Evolutionary conservation across 2,329 filamentous ascomycete species (phyloP), one percentile per base, ranked within the genome.

Genomic region (Macrophomina pseudophaseolina): DNA sequence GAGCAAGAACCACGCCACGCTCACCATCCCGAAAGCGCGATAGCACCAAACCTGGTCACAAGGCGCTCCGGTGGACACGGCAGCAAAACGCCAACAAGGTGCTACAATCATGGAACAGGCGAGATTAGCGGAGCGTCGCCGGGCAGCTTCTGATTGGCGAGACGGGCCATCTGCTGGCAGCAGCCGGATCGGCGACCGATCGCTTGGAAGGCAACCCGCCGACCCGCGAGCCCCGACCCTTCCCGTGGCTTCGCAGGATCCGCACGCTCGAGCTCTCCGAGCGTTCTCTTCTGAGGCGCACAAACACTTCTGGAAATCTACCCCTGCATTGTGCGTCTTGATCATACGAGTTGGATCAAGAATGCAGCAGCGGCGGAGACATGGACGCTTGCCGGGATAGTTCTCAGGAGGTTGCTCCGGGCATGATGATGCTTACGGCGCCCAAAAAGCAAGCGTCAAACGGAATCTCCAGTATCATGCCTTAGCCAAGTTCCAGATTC

Each of bases 211-310:
- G 12, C 18, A 4, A 40, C 42, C 54, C 54, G 38, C 16, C 53
- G 18, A 58, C 35, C 54, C 54, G 54, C 54, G 18, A n/a, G n/a
- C 54, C 54, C n/a, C 38, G n/a, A 38, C 38, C 52, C 33, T 54
- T 44, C 54, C 53, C 35, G 35, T 42, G 35, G 54, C 54, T 58
- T 42, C 38, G 40, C 5, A n/a, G 54, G 18, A 44, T 32, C 23
- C 18, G 28, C 23, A 12, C 23, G 23, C 54, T 11, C 12, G 33
- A 18, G 11, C 16, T 32, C 14, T 7, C 28, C 33, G 12, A 5
- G 33, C 33, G 35, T 9, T 28, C 11, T 38, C 30, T 40, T 9
- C 30, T 54, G 52, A 54, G n/a, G 23, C 9, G 9, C 12, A 9
- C 4, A 18, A 9, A 5, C 53, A 23, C 16, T 30, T 44, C 54